Base-by-base conservation (phyloP, 2,329 filamentous ascomycete species). In the Aspergillus amoenus region DNA sequence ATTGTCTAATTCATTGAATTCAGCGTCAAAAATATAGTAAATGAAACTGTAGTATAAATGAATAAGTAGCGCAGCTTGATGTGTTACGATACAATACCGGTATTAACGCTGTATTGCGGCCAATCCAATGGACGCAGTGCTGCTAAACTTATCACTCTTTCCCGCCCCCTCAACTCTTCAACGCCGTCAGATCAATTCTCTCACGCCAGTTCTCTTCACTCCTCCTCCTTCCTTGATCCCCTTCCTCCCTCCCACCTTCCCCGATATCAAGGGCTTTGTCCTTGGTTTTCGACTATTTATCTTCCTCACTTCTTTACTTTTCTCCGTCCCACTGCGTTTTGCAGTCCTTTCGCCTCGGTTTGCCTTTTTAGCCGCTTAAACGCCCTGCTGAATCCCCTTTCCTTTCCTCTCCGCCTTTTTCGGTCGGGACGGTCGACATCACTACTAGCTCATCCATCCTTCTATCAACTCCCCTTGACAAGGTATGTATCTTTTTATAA, bases 151-250 rank as follows among this genome's bases (percentile, higher is more conserved):
- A 47, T 55, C 56, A 55, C 46, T 37, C 40, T 58, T 60, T 61
- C 68, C 68, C 65, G 63, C 67, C 68, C 65, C 63, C 61, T 60
- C 64, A 55, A 61, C 48, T 56, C 52, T 42, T 18, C 24, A 22
- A 27, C 40, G 21, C 48, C 22, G 40, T 43, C 60, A 52, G 54
- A 57, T 58, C 57, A 45, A 42, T 45, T 46, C 52, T 45, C 50
- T 41, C 55, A 52, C 55, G 47, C 42, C 50, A 49, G 46, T 44
- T 39, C 52, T 53, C 49, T 57, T 30, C 34, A 37, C 34, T 37
- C 34, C 62, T 53, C 46, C 55, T 60, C 59, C 56, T 56, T 55
- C 56, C 55, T 52, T 51, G 50, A 58, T 55, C 39, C 45, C 55
- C 53, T 61, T 42, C 54, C 43, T 48, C 32, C 57, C 51, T 52